phyloP scores from a whole-genome alignment of 202 grass and related monocot genomes.

The Cymbopogon flexuosus region DNA sequence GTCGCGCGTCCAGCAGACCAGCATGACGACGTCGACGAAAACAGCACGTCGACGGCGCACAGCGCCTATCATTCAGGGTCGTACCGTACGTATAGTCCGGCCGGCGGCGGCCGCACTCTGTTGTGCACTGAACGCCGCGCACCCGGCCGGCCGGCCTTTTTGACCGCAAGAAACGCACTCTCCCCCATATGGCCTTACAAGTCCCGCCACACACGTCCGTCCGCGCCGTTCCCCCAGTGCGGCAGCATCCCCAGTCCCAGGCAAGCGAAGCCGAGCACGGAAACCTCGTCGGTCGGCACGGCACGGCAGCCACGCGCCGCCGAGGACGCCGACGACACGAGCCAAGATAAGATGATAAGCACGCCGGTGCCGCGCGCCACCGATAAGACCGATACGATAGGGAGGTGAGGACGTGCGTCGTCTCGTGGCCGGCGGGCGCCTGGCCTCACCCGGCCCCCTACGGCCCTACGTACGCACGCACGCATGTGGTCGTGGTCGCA shows the following conservation, averaged over 20 bases:
- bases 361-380: no score
- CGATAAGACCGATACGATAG: no score
- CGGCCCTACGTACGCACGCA: no score
- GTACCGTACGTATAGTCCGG: background rate
- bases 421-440: background rate
- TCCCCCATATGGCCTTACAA: no score
- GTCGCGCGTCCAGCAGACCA: background rate
- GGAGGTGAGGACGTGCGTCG: background rate
- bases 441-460: no score
- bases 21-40: no score
- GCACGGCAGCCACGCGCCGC: no score
- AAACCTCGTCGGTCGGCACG: background rate
- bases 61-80: background rate
- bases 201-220: no score
- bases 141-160: background rate
- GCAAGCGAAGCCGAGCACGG: background rate
- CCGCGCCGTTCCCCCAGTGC: no score
- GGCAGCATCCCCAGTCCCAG: no score
- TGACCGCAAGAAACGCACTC: background rate
- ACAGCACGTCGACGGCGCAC: background rate
- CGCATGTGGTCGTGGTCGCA: background rate
- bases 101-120: background rate
- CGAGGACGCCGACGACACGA: no score
- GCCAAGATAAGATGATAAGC: no score
- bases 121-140: background rate